Base-by-base conservation (phyloP, 2,329 filamentous ascomycete species). In the Emmonsiellopsis sp. region DNA sequence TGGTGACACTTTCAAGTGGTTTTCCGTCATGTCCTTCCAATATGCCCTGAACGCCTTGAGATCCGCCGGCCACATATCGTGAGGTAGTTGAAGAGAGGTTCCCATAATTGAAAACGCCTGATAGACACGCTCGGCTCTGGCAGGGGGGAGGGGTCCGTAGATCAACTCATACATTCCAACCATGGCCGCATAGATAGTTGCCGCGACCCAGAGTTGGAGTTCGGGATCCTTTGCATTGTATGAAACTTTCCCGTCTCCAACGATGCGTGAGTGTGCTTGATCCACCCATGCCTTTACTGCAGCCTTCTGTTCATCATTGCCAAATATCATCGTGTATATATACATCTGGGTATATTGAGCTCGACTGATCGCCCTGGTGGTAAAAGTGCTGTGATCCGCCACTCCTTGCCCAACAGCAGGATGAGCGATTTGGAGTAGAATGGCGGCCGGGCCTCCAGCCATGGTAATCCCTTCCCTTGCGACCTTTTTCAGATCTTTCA, bases 401-500 rank as follows among this genome's bases (percentile, higher is more conserved):
- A 53, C 60, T 21, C 62, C 63, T 43, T 64, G 59, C 4, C 58
- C 62, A 6, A 65, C 53, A 2, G 46, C 59, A 10, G 61, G 60
- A 40, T 63, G 62, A 1, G 62, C 62, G 34, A 64, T 62, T 49
- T 65, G 62, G 52, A 59, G 62, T 1, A 64, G 50, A 50, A 64
- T 62, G 11, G 62, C 62, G 4, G 59, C 64, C 1, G 64, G 67
- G 4, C 67, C 67, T n/a, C 65, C 67, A n/a, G 65, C 66, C 40
- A 70, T 62, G 10, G 70, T 52, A 39, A 71, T 66, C 32, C 58
- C 65, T 54, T 71, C 65, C 43, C 61, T 63, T 9, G 69, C 61
- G 39, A 71, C 61, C 37, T 63, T 61, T 39, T 63, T 27, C 11
- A 47, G 27, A 5, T 13, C n/a, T 21, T 47, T 47, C 21, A 47